Conservation (phyloP, 2,329 filamentous ascomycete species). For the Simplicillium sp. region DNA sequence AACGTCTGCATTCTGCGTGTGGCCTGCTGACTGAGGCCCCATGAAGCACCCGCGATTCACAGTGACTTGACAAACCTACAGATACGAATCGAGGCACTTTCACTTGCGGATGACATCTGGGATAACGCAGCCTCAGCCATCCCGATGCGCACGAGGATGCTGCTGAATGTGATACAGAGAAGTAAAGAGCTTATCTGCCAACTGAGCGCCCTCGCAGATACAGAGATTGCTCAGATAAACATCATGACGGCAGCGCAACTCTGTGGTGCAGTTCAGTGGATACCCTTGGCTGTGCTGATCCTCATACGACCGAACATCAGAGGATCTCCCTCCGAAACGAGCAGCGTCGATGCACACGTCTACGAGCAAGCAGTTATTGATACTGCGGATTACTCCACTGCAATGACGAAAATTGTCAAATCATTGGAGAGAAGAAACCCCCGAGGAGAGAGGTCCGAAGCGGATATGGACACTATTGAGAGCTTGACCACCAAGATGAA, state of each 20-base stretch:
- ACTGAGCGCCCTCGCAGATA: neutral
- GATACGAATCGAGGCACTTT: neutral
- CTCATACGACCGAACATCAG: neutral
- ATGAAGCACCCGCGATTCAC: neutral
- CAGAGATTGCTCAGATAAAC: neutral
- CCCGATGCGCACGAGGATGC: neutral
- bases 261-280: neutral
- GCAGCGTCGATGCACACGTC: neutral
- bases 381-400: neutral
- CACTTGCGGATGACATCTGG: neutral
- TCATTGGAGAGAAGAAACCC: too few relatives aligned
- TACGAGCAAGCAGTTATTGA: neutral
- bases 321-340: neutral
- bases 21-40: too few relatives aligned
- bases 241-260: neutral
- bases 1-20: neutral
- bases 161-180: neutral
- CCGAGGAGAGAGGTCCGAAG: too few relatives aligned
- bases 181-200: neutral
- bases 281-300: neutral
- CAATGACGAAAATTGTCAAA: too few relatives aligned
- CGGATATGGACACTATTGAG: too few relatives aligned
- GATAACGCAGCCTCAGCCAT: neutral
- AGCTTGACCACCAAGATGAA: too few relatives aligned
- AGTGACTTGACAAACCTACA: neutral